Evolutionary conservation across 2,329 filamentous ascomycete genomes (phyloP), one percentile per base, ranked within the genome.

Genomic region (Fusarium tjaetaba): DNA sequence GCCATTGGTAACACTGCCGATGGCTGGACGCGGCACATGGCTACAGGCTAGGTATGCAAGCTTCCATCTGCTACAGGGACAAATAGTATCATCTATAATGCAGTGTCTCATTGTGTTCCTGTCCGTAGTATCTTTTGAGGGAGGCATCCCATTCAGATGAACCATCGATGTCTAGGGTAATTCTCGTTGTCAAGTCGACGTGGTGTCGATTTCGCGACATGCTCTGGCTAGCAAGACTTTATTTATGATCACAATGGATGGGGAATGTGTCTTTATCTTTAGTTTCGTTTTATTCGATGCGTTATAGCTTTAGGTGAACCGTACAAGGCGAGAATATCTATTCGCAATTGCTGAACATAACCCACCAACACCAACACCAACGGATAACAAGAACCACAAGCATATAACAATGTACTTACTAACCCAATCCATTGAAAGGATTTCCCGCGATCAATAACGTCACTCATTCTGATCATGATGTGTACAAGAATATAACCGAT

Each of bases 1-100:
- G 42, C 61, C 66, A 69, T 60, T 38, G 28, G 72, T 76, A 36
- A 43, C 74, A 67, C 64, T 60, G 34, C 53, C 51, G 53, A 71
- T 70, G 65, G 57, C 55, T 70, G 48, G 48, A 60, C 58, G 48
- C 43, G 52, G 57, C 60, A 74, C 63, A 71, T 72, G 69, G 57
- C 51, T 61, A 49, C 59, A 68, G 52, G 41, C 53, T 26, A n/a
- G n/a, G n/a, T n/a, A 72, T 73, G 71, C 71, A 58, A 57, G 56
- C 59, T 65, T 62, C 71, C 71, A 69, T 42, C 32, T 39, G 36
- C 22, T 55, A 18, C 39, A 57, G 58, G 36, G 26, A 48, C 32
- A 26, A 28, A 43, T 24, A 15, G 39, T 42, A 48, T 48, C 53
- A 38, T 48, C 22, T 22, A 38, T 32, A 38, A 53, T 45, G 36